Evolutionary conservation across 2,329 filamentous ascomycete species (phyloP).

Genomic region (Cercospora sesami): DNA sequence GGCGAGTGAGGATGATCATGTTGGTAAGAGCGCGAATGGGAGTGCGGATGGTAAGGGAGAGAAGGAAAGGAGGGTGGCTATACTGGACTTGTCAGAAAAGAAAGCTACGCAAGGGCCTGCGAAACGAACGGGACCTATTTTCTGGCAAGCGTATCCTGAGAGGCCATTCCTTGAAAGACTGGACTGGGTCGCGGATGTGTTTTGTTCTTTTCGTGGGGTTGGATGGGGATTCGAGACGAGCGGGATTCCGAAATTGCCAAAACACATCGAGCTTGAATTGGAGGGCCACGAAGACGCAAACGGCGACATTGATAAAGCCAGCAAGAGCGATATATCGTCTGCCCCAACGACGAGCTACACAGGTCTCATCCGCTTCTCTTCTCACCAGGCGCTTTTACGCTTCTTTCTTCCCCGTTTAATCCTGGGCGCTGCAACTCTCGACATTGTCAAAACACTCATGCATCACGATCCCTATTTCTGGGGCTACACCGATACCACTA

Average conservation of each 20-base stretch:
- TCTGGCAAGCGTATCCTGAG: slow-evolving; percentile 57
- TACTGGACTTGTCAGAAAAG: neutral
- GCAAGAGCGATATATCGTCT: slow-evolving; percentile 4
- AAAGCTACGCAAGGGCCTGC: slow-evolving; percentile 12
- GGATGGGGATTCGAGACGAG: slow-evolving; percentile 61
- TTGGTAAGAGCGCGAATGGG: neutral
- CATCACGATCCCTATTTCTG: slow-evolving; percentile 78
- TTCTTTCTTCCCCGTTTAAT: slow-evolving; percentile 47
- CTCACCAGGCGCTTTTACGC: slow-evolving; percentile 39
- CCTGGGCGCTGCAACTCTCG: slow-evolving; percentile 65
- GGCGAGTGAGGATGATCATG: neutral
- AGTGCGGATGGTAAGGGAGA: neutral
- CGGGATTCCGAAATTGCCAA: slow-evolving; percentile 48
- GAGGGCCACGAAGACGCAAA: slow-evolving; percentile 28
- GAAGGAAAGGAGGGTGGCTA: neutral
- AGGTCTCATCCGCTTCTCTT: slow-evolving; percentile 42
- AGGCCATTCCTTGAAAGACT: slow-evolving; percentile 53
- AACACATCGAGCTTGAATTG: slow-evolving; percentile 42
- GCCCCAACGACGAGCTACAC: slow-evolving; percentile 29
- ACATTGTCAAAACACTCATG: slow-evolving; percentile 67
- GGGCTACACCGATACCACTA: slow-evolving; percentile 38
- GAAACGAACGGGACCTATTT: slow-evolving; percentile 34
- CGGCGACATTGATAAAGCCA: slow-evolving; percentile 17
- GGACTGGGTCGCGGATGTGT: slow-evolving; percentile 59
- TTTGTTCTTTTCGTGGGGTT: slow-evolving; percentile 59